Base-by-base conservation (phyloP, 1,284 basidiomycete genomes). In the Heterobasidion occidentale region DNA sequence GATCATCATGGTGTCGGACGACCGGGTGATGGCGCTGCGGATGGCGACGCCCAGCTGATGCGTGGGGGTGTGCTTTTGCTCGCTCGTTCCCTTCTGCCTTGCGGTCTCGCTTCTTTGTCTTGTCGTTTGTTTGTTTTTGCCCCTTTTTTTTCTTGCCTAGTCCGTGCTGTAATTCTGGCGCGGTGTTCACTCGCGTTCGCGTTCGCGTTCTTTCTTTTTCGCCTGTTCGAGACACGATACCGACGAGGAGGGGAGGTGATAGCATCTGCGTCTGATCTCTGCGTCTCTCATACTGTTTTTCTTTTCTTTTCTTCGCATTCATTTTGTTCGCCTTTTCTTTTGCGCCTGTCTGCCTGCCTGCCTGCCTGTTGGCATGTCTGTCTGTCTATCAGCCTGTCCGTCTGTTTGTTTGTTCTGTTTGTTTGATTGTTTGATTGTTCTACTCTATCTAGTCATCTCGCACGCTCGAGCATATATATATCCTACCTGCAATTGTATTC, bases 1-100 rank as follows among this genome's bases (percentile, higher is more conserved):
- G 69, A 89, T 91, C 64, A 70, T 91, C 58, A 81, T 91, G 69
- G 87, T 88, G 35, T 89, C 88, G 6, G 89, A 90, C 64, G 89
- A 90, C 70, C 81, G 86, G 35, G 83, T 91, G 56, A 75, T 91
- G 70, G 78, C 84, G 49, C 68, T 91, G 56, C 81, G 83, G 52
- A 72, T 80, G 60, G 72, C 76, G 9, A 19, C 51, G 44, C 61
- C 53, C 9, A 11, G 17, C 34, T 48, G 4, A 27, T 44, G 46
- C 12, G 34, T 15, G 35, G 27, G 27, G 19, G 15, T 11, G 9
- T 15, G n/a, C 38, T 38, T 20, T 48, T 48, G 11, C 46, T 48
- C 9, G 11, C 46, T 33, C 9, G 9, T 47, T 44, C 42, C 42
- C n/a, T 17, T 47, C 46, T 47, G 9, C 4, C 17, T 47, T 17